Evolutionary conservation across 768 basidiomycete genomes (phyloP), one percentile per base, ranked within the genome.

Genomic region (Tricholoma saponaceum): DNA sequence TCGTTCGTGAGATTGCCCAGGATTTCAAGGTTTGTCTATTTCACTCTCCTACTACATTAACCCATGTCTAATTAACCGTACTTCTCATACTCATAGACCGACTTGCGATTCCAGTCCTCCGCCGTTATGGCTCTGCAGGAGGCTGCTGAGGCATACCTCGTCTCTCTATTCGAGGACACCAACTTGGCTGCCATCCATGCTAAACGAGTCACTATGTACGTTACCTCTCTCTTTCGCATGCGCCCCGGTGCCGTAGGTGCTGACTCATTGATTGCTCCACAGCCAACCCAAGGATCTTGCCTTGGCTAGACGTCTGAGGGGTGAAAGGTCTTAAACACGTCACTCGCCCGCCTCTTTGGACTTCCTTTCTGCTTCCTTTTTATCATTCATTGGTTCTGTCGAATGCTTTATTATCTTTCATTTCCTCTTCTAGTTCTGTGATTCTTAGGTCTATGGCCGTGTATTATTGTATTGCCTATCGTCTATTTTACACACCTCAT

Each of bases 1-100:
- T 98, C 67, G 95, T 98, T 62, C 92, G 92, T 82, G 89, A 95
- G 78, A 94, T 95, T 65, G 92, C 92, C n/a, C 92, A 94, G 75
- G 92, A 92, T 74, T 94, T 95, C 84, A 95, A 95, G 87, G 90
- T 87, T 58, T 28, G 77, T 65, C 54, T 28, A 25, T 35, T 54
- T 23, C 23, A 3, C 23, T 3, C 20, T 55, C 25, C 1, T 35
- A 26, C 23, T 49, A 18, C 30, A 50, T 41, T 53, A 14, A 14
- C 53, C 49, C 41, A 59, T 61, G 16, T 49, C 49, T 41, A 52
- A 28, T 41, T n/a, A n/a, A n/a, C n/a, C n/a, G n/a, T n/a, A n/a
- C 39, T 58, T 56, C 61, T 44, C 41, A 30, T 7, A n/a, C n/a
- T n/a, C 60, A 47, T 63, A 90, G 90, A 92, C 91, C 64, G 89